phyloP scores from a whole-genome alignment of 2,329 filamentous ascomycete genomes.

The Emmonsiellopsis sp. region DNA sequence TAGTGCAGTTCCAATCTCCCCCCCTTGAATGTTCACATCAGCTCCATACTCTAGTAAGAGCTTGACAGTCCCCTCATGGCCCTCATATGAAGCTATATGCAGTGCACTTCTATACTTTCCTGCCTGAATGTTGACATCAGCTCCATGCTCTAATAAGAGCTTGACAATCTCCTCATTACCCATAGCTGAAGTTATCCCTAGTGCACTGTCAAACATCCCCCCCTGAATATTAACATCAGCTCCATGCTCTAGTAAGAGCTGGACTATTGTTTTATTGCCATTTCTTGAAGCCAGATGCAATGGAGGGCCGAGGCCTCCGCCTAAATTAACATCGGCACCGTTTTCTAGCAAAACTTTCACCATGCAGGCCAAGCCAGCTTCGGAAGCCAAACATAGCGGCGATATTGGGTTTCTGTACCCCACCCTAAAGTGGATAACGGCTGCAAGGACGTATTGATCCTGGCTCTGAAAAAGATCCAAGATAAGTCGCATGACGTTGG shows the following conservation, averaged over 20 bases:
- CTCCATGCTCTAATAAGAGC: neutral
- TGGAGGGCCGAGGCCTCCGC: neutral
- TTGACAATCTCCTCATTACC: neutral
- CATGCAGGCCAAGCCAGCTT: neutral
- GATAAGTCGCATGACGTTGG: neutral
- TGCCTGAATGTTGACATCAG: neutral
- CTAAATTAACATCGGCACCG: neutral
- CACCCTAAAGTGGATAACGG: neutral
- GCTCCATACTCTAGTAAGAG: neutral
- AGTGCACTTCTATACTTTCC: neutral
- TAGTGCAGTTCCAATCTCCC: neutral
- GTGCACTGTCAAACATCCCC: neutral
- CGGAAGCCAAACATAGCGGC: neutral
- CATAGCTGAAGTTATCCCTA: neutral
- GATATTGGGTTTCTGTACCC: neutral
- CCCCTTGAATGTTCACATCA: neutral
- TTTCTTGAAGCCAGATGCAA: neutral
- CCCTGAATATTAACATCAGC: conserved; percentile 7
- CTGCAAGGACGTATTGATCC: neutral
- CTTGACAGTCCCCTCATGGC: neutral
- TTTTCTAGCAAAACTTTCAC: neutral
- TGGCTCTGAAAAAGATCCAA: neutral
- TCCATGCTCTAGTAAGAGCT: conserved; percentile 9
- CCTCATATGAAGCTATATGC: neutral
- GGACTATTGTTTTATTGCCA: neutral